Evolutionary conservation across 2,329 filamentous ascomycete genomes (phyloP).

Genomic region (Trichothecium roseum): DNA sequence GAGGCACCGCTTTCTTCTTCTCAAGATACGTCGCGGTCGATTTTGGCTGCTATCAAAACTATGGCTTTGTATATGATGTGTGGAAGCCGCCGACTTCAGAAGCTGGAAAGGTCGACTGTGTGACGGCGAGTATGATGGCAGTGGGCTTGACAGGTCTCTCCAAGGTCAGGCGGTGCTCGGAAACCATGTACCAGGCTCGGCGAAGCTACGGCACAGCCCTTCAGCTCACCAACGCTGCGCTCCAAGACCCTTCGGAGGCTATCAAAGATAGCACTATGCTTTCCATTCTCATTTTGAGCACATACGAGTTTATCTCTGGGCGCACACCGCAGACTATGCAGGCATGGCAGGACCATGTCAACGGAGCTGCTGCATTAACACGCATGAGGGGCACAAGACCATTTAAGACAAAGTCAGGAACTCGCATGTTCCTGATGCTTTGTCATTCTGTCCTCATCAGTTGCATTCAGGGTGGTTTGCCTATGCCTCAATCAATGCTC

Average conservation of each 20-base stretch:
- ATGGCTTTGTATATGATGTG: slow-evolving; percentile 42
- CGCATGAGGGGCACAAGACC: slow-evolving; percentile 36
- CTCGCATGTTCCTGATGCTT: slow-evolving; percentile 44
- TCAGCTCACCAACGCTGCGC: slow-evolving; percentile 36
- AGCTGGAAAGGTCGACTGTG: slow-evolving; percentile 22
- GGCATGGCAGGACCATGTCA: slow-evolving; percentile 43
- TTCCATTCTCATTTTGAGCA: slow-evolving; percentile 40
- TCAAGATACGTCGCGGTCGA: slow-evolving; percentile 38
- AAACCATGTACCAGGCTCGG: slow-evolving; percentile 35
- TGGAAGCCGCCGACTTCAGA: slow-evolving; percentile 29
- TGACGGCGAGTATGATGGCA: slow-evolving; percentile 42
- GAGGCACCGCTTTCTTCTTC: slow-evolving; percentile 38
- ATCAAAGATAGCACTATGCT: slow-evolving; percentile 42
- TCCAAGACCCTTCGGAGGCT: slow-evolving; percentile 31
- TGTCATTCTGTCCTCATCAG: slow-evolving; percentile 39
- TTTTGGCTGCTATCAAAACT: slow-evolving; percentile 36
- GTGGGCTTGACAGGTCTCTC: slow-evolving; percentile 43
- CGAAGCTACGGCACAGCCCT: slow-evolving; percentile 42
- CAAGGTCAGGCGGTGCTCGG: slow-evolving; percentile 28
- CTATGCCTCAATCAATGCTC: slow-evolving; percentile 36
- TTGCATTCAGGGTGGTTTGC: slow-evolving; percentile 37
- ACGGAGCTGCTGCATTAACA: slow-evolving; percentile 39
- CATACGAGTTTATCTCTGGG: slow-evolving; percentile 44
- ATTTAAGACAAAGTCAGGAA: slow-evolving; percentile 32
- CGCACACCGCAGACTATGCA: slow-evolving; percentile 32